These are phyloP conservation scores for Arthroderma sp. DNA, from an alignment of 2,329 filamentous ascomycete species.

Conservation along the genomic window DNA sequence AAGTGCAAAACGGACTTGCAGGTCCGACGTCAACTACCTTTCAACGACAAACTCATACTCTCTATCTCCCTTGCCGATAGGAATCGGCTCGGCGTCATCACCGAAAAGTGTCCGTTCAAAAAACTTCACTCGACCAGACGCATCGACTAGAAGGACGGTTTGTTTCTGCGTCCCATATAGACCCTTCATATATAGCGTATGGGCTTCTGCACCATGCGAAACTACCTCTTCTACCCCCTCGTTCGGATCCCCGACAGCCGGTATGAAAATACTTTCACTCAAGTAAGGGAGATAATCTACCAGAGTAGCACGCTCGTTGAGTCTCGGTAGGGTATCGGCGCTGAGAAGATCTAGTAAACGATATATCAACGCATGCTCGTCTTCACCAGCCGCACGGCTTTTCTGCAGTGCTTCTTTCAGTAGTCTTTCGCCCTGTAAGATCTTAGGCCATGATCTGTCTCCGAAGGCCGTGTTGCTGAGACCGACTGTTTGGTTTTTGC, in stretches of 20 bases:
- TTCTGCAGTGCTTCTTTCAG: constrained; percentile 39
- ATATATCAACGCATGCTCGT: constrained; percentile 40
- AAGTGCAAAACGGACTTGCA: not conserved
- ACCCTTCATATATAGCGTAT: constrained; percentile 31
- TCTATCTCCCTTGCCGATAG: constrained; percentile 37
- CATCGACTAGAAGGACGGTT: constrained; percentile 47
- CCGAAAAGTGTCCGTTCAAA: constrained; percentile 52
- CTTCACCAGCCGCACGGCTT: constrained; percentile 33
- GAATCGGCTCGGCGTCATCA: constrained; percentile 37
- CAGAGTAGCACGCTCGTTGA: constrained; percentile 39
- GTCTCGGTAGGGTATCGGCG: constrained; percentile 43
- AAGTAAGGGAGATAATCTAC: constrained; percentile 46
- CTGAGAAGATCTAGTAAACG: constrained; percentile 43
- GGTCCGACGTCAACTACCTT: not conserved
- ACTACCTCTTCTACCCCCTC: constrained; percentile 19
- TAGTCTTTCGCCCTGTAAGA: constrained; percentile 44
- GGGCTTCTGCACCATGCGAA: constrained; percentile 17
- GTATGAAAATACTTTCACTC: constrained; percentile 50
- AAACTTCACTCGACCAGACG: constrained; percentile 46
- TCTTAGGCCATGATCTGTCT: constrained; percentile 51
- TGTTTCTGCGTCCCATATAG: constrained; percentile 55
- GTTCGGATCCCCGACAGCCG: constrained; percentile 40
- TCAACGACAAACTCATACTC: constrained; percentile 28
- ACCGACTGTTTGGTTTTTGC: constrained; percentile 42
- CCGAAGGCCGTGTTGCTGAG: constrained; percentile 51